Base-by-base conservation (phyloP, 2,329 filamentous ascomycete genomes). In the Gnomoniopsis sp. region DNA sequence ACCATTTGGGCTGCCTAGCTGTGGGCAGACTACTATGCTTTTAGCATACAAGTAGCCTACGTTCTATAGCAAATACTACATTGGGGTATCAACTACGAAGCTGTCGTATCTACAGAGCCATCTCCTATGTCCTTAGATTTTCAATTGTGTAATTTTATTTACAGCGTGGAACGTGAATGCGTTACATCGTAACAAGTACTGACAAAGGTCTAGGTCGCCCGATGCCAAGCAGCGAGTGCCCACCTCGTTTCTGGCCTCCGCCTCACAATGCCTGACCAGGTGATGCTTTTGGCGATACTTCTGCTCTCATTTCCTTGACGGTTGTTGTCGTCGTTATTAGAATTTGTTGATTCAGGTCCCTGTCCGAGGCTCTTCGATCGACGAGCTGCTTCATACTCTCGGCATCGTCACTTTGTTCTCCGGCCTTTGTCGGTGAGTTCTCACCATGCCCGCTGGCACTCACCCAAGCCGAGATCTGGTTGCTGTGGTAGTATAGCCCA, bases 381-480 rank as follows among this genome's bases (percentile, higher is more conserved):
- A 49, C 46, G 17, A 49, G 17, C 2, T 38, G 12, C 21, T 21
- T 22, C 53, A 30, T 33, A n/a, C 44, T 49, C 21, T 38, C 52
- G 4, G 3, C 21, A 23, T 58, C 58, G 3, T 50, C 50, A 15
- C 26, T 52, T 6, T 10, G 19, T n/a, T 21, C 33, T 19, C 47
- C 46, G 3, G 50, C 26, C 22, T 23, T 51, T 12, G 36, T 17
- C 30, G 50, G 58, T 3, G 55, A 50, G 6, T 36, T 50, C 4
- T 47, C 44, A 3, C 8, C 33, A 44, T 17, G 49, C 19, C 48
- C 53, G 34, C 49, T 43, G 8, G 58, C 49, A 19, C 58, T 60
- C 43, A 60, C 58, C 58, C 58, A 60, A 2, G 58, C 58, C 26
- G 58, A 57, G 54, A 60, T 53, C 21, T 53, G 47, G 11, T 57